Evolutionary conservation across 2,329 filamentous ascomycete species (phyloP).

Genomic region (Ophiostoma australiae): DNA sequence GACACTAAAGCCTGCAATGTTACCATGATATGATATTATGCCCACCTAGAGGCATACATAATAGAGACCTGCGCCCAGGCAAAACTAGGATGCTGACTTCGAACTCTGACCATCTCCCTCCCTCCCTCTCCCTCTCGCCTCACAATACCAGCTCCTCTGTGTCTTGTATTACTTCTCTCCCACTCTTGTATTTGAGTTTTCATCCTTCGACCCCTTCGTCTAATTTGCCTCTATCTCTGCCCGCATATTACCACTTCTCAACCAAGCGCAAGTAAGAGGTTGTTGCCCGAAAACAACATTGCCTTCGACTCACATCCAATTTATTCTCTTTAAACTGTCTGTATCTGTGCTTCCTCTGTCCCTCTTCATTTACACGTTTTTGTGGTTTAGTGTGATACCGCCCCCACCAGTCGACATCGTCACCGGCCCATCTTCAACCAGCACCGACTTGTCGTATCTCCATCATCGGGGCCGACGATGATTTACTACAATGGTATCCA

Average conservation of each 20-base stretch:
- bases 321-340: neutral
- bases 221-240: neutral
- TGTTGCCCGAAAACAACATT: neutral
- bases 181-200: neutral
- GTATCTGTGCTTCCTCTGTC: neutral
- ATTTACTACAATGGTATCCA: neutral
- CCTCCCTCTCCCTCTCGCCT: neutral
- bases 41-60: constrained; percentile 1
- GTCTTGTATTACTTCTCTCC: neutral
- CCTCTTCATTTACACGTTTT: neutral
- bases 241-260: neutral
- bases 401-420: neutral
- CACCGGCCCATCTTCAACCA: neutral
- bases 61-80: neutral
- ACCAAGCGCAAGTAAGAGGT: neutral
- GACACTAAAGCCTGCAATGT: neutral
- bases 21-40: neutral
- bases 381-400: neutral
- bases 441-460: neutral
- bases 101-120: neutral
- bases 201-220: neutral
- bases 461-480: neutral
- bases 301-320: neutral
- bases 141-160: neutral
- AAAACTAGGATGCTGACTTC: neutral